Percentiles rank a stretch among this genome's conserved stretches.
These are phyloP conservation scores for Boletellus sp. DNA, from an alignment of 768 basidiomycete species.

Conservation along the genomic window DNA sequence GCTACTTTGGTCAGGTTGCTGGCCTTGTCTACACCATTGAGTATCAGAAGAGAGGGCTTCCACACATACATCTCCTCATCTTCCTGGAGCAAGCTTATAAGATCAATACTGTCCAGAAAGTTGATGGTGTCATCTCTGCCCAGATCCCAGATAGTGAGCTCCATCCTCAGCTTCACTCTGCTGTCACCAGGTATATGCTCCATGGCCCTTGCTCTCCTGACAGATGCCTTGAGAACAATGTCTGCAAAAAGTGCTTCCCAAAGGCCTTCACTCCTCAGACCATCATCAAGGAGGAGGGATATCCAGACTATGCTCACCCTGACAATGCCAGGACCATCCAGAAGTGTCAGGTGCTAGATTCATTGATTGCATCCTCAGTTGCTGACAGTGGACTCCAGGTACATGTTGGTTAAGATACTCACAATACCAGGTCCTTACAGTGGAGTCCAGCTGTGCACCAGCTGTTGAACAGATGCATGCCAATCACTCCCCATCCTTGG, in stretches of 20 bases:
- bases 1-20: conserved; percentile 35
- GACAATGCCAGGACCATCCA: conserved; percentile 32
- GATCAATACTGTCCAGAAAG: background rate
- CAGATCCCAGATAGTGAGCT: background rate
- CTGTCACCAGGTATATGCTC: background rate
- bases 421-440: too few species aligned
- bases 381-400: too few species aligned
- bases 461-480: too few species aligned
- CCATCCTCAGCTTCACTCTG: background rate
- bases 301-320: conserved; percentile 31
- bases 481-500: too few species aligned
- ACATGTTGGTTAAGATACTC: too few species aligned
- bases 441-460: too few species aligned
- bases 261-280: conserved; percentile 37
- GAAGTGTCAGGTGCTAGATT: conserved; percentile 14
- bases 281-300: conserved; percentile 35
- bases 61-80: background rate
- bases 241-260: background rate
- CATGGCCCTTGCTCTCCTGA: background rate
- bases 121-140: background rate
- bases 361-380: too few species aligned
- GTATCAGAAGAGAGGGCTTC: background rate
- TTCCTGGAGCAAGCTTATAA: background rate
- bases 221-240: background rate
- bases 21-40: background rate